Percentiles rank a stretch among this genome's conserved stretches.
phyloP scores from a whole-genome alignment of 441 rosid genomes.

The Populus trichocarpa region DNA sequence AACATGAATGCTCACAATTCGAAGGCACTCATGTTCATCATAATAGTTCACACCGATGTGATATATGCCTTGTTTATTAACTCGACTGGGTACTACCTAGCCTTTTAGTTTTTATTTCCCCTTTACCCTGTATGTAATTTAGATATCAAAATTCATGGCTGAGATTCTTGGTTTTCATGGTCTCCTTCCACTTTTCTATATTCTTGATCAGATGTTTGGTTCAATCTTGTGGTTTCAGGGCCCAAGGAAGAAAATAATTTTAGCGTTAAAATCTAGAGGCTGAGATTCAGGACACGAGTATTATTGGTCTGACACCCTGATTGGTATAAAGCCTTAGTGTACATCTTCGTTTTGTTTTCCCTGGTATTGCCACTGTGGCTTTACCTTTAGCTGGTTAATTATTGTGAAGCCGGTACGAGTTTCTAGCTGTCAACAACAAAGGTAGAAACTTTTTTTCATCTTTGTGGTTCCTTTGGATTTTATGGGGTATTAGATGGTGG shows the following conservation, averaged over 20 bases:
- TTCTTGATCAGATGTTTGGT: conserved; percentile 10
- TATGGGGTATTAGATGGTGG: not conserved
- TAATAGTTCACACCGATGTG: not conserved
- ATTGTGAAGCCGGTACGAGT: conserved; percentile 14
- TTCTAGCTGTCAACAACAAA: conserved; percentile 13
- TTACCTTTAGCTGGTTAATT: conserved; percentile 12
- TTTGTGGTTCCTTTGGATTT: not conserved
- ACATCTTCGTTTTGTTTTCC: not conserved
- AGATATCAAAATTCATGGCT: not conserved
- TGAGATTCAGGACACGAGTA: conserved; percentile 24
- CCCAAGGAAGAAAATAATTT: conserved; percentile 94
- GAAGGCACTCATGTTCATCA: not conserved
- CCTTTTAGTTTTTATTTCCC: not conserved
- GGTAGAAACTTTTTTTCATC: not conserved
- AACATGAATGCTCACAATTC: not conserved
- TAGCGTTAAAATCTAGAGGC: conserved; percentile 75
- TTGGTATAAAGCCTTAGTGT: conserved; percentile 24
- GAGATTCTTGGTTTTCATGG: not conserved
- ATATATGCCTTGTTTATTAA: not conserved
- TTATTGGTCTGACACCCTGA: conserved; percentile 16
- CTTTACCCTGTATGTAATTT: not conserved
- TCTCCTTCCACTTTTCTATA: not conserved
- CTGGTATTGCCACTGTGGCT: conserved; percentile 12
- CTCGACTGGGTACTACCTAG: not conserved
- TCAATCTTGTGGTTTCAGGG: conserved; percentile 52